Evolutionary conservation across 1,284 basidiomycete genomes (phyloP).

Genomic region (Boletus sp.): DNA sequence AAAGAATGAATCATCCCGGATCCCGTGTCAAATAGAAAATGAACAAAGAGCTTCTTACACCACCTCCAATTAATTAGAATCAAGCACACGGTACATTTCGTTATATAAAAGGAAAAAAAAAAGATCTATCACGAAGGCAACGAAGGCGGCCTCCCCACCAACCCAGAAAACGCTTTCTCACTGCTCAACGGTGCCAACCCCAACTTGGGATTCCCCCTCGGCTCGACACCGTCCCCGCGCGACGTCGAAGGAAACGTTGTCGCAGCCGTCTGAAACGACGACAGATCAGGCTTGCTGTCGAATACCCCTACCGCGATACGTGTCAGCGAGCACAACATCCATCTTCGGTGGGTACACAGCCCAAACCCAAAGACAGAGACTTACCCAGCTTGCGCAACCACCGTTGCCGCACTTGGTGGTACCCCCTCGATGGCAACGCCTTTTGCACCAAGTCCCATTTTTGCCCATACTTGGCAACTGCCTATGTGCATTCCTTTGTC

Average conservation of each 20-base stretch:
- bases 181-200: slow-evolving; percentile 38
- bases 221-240: slow-evolving; percentile 20
- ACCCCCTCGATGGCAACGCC: slow-evolving; percentile 37
- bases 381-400: slow-evolving; percentile 39
- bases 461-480: slow-evolving; percentile 41
- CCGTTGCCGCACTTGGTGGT: slow-evolving; percentile 41
- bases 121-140: slow-evolving; percentile 19
- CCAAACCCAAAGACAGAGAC: slow-evolving; percentile 1
- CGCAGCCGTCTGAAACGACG: slow-evolving; percentile 32
- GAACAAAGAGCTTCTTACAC: slow-evolving; percentile 14
- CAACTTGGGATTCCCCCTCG: slow-evolving; percentile 34
- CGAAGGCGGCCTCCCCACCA: slow-evolving; percentile 17
- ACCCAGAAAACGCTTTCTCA: slow-evolving; percentile 27
- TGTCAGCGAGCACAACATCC: slow-evolving; percentile 1
- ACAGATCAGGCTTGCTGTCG: slow-evolving; percentile 38
- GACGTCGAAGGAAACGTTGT: slow-evolving; percentile 20
- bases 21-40: not conserved
- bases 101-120: not conserved
- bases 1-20: not conserved
- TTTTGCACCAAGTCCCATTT: slow-evolving; percentile 43
- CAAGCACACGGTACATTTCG: slow-evolving; percentile 5
- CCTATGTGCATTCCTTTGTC: slow-evolving; percentile 18
- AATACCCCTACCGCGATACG: slow-evolving; percentile 30
- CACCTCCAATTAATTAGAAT: slow-evolving; percentile 8
- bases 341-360: no score